A percentile compares a stretch with the other conserved stretches of the same genome.
These are phyloP conservation scores for Hura crepitans DNA, from an alignment of 441 rosid genomes.

Conservation along the genomic window DNA sequence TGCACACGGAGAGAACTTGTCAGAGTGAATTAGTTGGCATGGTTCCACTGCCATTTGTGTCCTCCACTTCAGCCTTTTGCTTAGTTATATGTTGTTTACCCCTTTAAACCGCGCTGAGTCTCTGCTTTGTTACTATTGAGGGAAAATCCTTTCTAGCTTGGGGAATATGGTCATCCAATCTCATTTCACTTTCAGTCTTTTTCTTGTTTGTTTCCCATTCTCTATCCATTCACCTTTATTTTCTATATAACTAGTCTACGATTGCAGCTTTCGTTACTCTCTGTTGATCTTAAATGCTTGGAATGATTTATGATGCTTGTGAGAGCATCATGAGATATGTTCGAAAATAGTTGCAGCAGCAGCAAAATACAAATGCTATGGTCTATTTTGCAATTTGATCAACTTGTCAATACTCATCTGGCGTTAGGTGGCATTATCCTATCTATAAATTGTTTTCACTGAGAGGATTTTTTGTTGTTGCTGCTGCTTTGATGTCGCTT, in stretches of 20 bases:
- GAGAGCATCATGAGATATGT: background rate
- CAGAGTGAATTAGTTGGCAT: background rate
- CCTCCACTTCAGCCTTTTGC: background rate
- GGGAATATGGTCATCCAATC: background rate
- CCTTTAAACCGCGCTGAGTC: background rate
- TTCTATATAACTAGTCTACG: background rate
- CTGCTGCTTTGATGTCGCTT: background rate
- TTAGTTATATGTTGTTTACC: background rate
- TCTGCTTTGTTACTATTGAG: no score
- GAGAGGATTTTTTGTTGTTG: background rate
- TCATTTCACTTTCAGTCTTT: background rate
- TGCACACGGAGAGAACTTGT: background rate
- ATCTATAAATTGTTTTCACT: background rate
- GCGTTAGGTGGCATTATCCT: background rate
- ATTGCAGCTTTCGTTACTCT: background rate
- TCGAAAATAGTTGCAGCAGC: background rate
- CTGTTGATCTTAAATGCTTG: background rate
- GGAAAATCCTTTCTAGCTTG: background rate
- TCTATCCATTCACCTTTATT: background rate
- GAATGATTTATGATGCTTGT: background rate
- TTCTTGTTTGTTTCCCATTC: background rate
- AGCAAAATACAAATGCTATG: background rate
- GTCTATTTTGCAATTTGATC: background rate
- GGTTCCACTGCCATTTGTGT: background rate
- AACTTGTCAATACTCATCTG: background rate